A percentile compares a stretch with the other conserved stretches of the same genome.
These are phyloP conservation scores for Oryza officinalis DNA, from an alignment of 176 grass and related monocot genomes.

Conservation along the genomic window DNA sequence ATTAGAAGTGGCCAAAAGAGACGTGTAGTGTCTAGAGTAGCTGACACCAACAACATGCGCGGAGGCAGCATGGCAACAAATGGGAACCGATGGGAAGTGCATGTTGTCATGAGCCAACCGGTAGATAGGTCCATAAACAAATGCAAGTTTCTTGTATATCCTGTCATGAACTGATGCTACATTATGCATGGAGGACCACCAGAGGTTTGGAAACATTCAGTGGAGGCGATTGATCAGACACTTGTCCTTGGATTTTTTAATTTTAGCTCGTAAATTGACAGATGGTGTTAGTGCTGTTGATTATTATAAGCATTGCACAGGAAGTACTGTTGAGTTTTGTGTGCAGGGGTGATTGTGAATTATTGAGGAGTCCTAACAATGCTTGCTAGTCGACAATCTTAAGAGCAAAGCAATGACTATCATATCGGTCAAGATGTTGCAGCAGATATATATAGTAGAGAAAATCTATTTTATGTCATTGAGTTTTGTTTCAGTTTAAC, in stretches of 20 bases:
- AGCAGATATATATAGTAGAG: background rate
- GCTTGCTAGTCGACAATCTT: constrained; percentile 44
- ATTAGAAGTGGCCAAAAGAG: background rate
- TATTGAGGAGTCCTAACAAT: constrained; percentile 21
- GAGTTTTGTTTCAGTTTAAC: too few species aligned
- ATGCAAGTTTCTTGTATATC: background rate
- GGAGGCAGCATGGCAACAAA: background rate
- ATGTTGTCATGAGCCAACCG: background rate
- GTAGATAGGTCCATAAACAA: constrained; percentile 10
- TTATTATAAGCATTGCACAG: background rate
- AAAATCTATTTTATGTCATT: too few species aligned
- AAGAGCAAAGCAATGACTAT: constrained; percentile 37
- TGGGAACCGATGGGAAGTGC: background rate
- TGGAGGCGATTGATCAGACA: background rate
- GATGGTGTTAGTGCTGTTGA: background rate
- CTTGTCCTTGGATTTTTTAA: background rate
- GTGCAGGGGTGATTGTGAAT: constrained; percentile 30
- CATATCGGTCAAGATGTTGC: constrained; percentile 39
- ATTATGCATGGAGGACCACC: constrained; percentile 26
- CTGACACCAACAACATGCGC: background rate
- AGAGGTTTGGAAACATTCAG: constrained; percentile 7
- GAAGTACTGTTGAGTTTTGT: background rate
- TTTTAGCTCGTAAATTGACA: constrained; percentile 17
- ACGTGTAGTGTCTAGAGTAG: background rate
- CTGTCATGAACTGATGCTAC: background rate